These are phyloP conservation scores for Erodium trifolium DNA, from an alignment of 441 rosid species.

Conservation along the genomic window DNA sequence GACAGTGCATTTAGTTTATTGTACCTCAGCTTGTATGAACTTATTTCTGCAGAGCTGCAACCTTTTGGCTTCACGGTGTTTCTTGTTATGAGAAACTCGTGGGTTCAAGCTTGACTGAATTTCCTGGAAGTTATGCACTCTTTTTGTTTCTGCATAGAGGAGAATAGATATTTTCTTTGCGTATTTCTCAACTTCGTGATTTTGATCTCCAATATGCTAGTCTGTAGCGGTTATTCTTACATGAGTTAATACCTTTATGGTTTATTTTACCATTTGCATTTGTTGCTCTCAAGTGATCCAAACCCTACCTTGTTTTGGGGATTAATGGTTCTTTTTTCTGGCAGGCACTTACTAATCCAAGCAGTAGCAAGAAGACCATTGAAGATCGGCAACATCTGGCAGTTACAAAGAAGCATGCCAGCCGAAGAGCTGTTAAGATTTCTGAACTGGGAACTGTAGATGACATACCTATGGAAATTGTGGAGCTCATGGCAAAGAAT, in stretches of 20 bases:
- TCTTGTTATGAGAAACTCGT: neutral
- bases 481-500: slow-evolving; percentile 90
- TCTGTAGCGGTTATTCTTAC: neutral
- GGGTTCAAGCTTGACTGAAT: neutral
- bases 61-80: neutral
- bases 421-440: slow-evolving; percentile 33
- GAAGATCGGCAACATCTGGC: slow-evolving; percentile 31
- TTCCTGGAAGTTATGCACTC: neutral
- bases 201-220: too few relatives aligned
- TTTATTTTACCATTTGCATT: neutral
- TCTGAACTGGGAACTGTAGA: slow-evolving; percentile 52
- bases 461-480: slow-evolving; percentile 94
- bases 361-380: slow-evolving; percentile 31
- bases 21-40: neutral
- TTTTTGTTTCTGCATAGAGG: neutral
- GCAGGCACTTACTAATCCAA: slow-evolving; percentile 49
- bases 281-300: neutral
- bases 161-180: slow-evolving; percentile 3
- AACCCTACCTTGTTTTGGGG: slow-evolving; percentile 8
- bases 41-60: neutral
- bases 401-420: slow-evolving; percentile 26
- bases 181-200: neutral
- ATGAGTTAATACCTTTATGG: slow-evolving; percentile 6
- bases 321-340: slow-evolving; percentile 15
- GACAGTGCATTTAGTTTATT: neutral